These are phyloP conservation scores for Venturia effusa DNA, from an alignment of 2,329 filamentous ascomycete species.

Conservation along the genomic window DNA sequence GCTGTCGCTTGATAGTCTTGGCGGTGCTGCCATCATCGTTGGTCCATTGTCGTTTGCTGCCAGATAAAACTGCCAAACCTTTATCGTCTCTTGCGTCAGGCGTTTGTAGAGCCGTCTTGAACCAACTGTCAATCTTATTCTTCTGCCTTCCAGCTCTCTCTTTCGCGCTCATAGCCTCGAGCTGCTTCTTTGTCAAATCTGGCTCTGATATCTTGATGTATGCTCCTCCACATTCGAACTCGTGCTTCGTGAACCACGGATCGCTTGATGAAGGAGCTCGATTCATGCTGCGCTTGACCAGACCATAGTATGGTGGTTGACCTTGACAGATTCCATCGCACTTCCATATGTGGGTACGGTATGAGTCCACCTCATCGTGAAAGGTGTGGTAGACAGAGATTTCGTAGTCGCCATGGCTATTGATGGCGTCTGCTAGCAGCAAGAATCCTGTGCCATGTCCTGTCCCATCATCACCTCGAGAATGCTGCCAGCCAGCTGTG, in stretches of 20 bases:
- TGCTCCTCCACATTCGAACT: constrained; percentile 30
- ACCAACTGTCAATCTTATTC: constrained; percentile 33
- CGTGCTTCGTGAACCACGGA: constrained; percentile 30
- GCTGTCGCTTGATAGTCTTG: constrained; percentile 14
- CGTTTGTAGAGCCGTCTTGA: constrained; percentile 16
- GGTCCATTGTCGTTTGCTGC: constrained; percentile 11
- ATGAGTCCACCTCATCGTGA: constrained; percentile 36
- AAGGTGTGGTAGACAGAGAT: constrained; percentile 34
- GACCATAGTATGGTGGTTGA: constrained; percentile 30
- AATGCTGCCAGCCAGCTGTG: constrained; percentile 32
- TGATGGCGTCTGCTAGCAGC: constrained; percentile 33
- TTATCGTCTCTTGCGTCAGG: neutral
- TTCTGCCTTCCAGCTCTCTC: constrained; percentile 32
- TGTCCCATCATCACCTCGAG: constrained; percentile 30
- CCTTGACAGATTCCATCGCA: constrained; percentile 30
- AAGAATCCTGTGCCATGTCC: constrained; percentile 34
- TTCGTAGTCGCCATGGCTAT: constrained; percentile 30
- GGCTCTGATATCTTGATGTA: constrained; percentile 33
- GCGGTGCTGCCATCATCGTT: constrained; percentile 6
- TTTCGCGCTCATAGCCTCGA: constrained; percentile 27
- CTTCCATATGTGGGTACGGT: constrained; percentile 34
- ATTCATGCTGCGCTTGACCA: constrained; percentile 37
- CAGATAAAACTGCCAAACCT: neutral
- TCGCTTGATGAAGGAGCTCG: constrained; percentile 31
- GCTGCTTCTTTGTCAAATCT: constrained; percentile 30